Base-by-base conservation (phyloP, 495 filamentous ascomycete genomes). In the Daldinia caldariorum region DNA sequence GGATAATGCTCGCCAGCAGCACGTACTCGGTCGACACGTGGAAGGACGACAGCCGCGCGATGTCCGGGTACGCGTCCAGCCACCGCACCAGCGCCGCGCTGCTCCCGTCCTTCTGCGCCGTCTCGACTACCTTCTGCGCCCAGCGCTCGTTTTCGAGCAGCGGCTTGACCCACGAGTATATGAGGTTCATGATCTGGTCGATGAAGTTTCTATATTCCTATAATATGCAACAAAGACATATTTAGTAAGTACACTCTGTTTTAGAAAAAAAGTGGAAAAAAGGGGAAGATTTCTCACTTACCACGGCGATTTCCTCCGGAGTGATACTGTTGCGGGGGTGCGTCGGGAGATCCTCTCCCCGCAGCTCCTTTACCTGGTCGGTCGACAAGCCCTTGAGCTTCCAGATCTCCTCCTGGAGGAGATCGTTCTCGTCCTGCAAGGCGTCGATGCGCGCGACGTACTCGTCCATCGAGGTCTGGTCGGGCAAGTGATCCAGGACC, bases 31-130 rank as follows among this genome's bases (percentile, higher is more conserved):
- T 38, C 13, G 53, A 34, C 8, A 37, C 0, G 5, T 2, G 2
- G 32, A 38, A 37, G n/a, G 29, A 37, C n/a, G 53, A n/a, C 14
- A 66, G 55, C 35, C 10, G 16, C 9, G 22, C 56, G n/a, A 66
- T 34, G 12, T 60, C 56, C 2, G 55, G 63, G 47, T 50, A n/a
- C 16, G 10, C 22, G 6, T 34, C 22, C 35, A 66, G 35, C 45
- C 55, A 60, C 0, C 0, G 3, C 4, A 43, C 7, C 39, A 49
- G 13, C 4, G 8, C 16, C 0, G n/a, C 1, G 9, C 20, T 31
- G 9, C 10, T 29, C 10, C 51, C 61, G 38, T 56, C 16, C 2
- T 3, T 1, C 13, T 26, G 1, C 26, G 26, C 26, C 26, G 26
- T 3, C 3, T 26, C 26, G 1, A 26, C 26, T 1, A 26, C 26